phyloP scores from a whole-genome alignment of 805 yeast species.

The Nakazawaea wyomingensis region DNA sequence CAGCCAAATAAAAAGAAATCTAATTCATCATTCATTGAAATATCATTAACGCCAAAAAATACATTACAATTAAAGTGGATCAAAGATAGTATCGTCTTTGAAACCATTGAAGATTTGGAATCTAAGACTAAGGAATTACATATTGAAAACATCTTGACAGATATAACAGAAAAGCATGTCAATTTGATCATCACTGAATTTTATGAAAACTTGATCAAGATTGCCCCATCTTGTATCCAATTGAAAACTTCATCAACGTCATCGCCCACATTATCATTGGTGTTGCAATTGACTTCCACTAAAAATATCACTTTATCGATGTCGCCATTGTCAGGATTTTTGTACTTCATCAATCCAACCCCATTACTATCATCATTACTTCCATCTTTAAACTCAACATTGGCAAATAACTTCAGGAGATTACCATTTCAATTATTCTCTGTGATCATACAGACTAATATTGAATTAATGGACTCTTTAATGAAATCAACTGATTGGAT shows the following conservation, averaged over 20 bases:
- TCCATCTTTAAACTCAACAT: conserved; percentile 15
- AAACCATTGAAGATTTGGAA: conserved; percentile 23
- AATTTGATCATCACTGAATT: conserved; percentile 29
- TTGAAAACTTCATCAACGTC: conserved; percentile 8
- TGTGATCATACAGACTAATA: conserved; percentile 43
- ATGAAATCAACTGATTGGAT: conserved; percentile 69
- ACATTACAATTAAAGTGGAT: conserved; percentile 58
- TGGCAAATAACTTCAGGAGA: conserved; percentile 14
- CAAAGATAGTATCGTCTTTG: conserved; percentile 46
- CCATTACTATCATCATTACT: conserved; percentile 30
- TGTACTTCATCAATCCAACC: conserved; percentile 41
- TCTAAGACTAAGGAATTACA: conserved; percentile 25
- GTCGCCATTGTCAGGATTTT: conserved; percentile 33
- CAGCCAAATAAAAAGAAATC: conserved; percentile 26
- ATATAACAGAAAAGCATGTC: conserved; percentile 36
- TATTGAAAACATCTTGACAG: conserved; percentile 32
- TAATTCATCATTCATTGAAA: conserved; percentile 51
- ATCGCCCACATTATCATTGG: conserved; percentile 17
- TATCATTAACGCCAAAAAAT: conserved; percentile 44
- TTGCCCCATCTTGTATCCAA: conserved; percentile 18
- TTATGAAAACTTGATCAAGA: conserved; percentile 23
- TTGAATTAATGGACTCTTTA: conserved; percentile 47
- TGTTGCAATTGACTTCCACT: conserved; percentile 23
- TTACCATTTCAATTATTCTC: conserved; percentile 31
- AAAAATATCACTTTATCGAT: conserved; percentile 26